Evolutionary conservation across 805 yeast genomes (phyloP).

Genomic region (Saccharomycopsis fermentans): DNA sequence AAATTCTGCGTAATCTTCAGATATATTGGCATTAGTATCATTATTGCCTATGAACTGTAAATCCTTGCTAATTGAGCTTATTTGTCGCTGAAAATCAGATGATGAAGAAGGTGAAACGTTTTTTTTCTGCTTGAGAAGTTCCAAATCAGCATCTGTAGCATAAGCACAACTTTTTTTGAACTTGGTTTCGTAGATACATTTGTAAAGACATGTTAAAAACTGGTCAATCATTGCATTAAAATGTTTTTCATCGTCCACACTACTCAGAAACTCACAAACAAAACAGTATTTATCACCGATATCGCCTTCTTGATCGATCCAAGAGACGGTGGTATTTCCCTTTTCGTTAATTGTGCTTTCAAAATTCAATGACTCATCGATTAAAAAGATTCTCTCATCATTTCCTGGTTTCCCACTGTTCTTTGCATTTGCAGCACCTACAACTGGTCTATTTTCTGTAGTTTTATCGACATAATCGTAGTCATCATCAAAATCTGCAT

Average conservation of each 20-base stretch:
- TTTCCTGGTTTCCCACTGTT: conserved; percentile 1
- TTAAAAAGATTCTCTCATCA: conserved; percentile 65
- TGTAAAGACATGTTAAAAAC: conserved; percentile 52
- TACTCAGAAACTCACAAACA: conserved; percentile 42
- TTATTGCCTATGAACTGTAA: neutral
- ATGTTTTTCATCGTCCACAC: conserved; percentile 34
- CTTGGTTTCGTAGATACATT: conserved; percentile 69
- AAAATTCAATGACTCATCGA: conserved; percentile 51
- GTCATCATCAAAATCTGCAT: conserved; percentile 28
- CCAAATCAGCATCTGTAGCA: conserved; percentile 38
- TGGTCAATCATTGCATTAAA: conserved; percentile 36
- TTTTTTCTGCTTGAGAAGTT: conserved; percentile 40
- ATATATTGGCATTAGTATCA: conserved; percentile 3
- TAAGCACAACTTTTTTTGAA: conserved; percentile 44
- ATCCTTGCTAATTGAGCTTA: neutral
- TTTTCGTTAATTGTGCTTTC: conserved; percentile 41
- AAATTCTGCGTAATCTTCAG: conserved; percentile 17
- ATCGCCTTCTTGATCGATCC: conserved; percentile 85
- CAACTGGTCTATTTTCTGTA: conserved; percentile 17
- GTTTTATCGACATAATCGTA: conserved; percentile 29
- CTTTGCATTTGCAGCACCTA: conserved; percentile 24
- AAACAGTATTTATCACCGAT: conserved; percentile 77
- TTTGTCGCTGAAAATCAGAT: neutral
- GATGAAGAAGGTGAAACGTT: neutral
- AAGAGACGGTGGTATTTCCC: conserved; percentile 51